These are phyloP conservation scores for Bipolaris cookei DNA, from an alignment of 2,329 filamentous ascomycete genomes.

Conservation along the genomic window DNA sequence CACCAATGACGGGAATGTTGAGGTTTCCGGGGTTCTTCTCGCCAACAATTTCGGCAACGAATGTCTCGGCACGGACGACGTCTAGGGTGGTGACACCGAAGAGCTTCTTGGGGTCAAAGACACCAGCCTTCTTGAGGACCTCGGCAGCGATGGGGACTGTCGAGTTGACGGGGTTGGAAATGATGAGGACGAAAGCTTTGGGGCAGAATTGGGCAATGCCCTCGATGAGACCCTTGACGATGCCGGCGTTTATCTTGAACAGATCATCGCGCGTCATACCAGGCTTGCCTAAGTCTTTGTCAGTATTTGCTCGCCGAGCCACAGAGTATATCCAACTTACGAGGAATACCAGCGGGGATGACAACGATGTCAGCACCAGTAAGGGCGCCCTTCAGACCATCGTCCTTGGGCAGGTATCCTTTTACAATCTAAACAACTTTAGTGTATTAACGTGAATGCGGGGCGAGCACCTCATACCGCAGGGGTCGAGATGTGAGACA, in stretches of 20 bases:
- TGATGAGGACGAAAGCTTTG: conserved; percentile 94
- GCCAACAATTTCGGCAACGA: conserved; percentile 84
- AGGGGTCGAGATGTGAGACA: conserved; percentile 93
- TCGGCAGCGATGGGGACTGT: conserved; percentile 97
- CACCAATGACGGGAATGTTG: conserved; percentile 90
- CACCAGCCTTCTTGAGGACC: conserved; percentile 89
- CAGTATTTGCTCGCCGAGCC: conserved; percentile 11
- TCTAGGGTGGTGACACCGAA: conserved; percentile 99
- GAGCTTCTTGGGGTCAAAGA: conserved; percentile 93
- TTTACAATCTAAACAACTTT: conserved; percentile 68
- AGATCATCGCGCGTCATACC: conserved; percentile 99
- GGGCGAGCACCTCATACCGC: conserved; percentile 64
- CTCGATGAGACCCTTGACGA: conserved; percentile 92
- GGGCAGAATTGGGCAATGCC: conserved; percentile 85
- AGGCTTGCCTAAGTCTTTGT: conserved; percentile 79
- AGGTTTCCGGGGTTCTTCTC: conserved; percentile 82
- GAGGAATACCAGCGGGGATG: conserved; percentile 97
- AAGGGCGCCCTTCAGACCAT: conserved; percentile 84
- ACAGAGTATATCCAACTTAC: conserved; percentile 58
- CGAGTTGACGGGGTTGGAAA: conserved; percentile 99
- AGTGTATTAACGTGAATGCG: conserved; percentile 20
- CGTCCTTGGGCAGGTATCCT: conserved; percentile 84
- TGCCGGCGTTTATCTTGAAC: conserved; percentile 99
- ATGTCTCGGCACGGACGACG: conserved; percentile 97
- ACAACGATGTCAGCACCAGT: conserved; percentile 94